These are phyloP conservation scores for Irpex lacteus DNA, from an alignment of 1,284 basidiomycete genomes.

Conservation along the genomic window DNA sequence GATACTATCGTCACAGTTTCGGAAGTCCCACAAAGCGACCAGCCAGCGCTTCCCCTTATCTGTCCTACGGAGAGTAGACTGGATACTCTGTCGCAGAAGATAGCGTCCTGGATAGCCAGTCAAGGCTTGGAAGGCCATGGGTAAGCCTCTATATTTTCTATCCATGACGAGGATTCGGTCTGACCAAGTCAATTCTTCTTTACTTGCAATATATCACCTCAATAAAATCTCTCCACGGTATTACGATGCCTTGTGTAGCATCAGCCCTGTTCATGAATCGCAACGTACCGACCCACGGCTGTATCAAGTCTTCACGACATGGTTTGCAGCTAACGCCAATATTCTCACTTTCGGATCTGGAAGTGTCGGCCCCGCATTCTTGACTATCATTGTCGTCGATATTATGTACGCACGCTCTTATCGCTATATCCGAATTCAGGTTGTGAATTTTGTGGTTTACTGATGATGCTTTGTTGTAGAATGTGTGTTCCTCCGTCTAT, in stretches of 20 bases:
- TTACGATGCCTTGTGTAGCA: slow-evolving; percentile 32
- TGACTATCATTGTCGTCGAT: slow-evolving; percentile 53
- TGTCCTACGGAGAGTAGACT: background rate
- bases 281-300: slow-evolving; percentile 49
- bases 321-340: slow-evolving; percentile 65
- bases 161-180: background rate
- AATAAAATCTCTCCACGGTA: background rate
- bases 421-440: background rate
- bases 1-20: background rate
- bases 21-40: background rate
- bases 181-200: background rate
- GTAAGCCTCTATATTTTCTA: background rate
- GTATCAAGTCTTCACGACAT: slow-evolving; percentile 64
- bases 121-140: slow-evolving; percentile 9
- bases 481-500: slow-evolving; percentile 40
- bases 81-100: background rate
- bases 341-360: slow-evolving; percentile 55
- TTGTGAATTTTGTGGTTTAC: background rate
- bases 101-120: slow-evolving; percentile 1
- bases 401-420: slow-evolving; percentile 39
- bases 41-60: background rate
- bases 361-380: slow-evolving; percentile 52
- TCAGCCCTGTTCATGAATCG: slow-evolving; percentile 45
- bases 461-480: slow-evolving; percentile 13
- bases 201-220: background rate